Evolutionary conservation across 352 stramenopile species (phyloP).

Genomic region (Pilasporangium apinafurcum): DNA sequence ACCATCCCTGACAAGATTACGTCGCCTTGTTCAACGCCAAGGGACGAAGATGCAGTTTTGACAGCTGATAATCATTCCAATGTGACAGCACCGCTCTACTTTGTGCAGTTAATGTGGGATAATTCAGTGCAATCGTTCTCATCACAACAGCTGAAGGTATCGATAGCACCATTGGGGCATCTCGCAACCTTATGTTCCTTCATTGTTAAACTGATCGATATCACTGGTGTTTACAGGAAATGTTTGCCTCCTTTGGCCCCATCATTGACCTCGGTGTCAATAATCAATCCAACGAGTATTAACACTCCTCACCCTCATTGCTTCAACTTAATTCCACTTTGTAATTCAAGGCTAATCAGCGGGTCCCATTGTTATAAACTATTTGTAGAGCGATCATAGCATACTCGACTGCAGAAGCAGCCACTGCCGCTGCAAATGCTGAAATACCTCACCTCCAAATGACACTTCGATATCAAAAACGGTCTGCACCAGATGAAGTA

Average conservation of each 20-base stretch:
- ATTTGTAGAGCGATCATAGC: constrained; percentile 32
- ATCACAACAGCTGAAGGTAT: constrained; percentile 18
- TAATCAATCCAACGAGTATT: constrained; percentile 13
- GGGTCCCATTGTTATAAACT: too few relatives aligned
- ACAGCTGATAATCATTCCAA: neutral
- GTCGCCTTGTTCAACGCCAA: neutral
- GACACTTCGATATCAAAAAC: constrained; percentile 15
- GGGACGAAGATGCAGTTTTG: neutral
- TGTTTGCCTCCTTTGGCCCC: constrained; percentile 18
- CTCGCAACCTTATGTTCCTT: neutral
- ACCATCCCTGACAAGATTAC: constrained; percentile 15
- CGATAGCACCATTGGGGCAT: too few relatives aligned
- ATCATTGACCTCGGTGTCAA: constrained; percentile 20
- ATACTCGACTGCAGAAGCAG: constrained; percentile 11
- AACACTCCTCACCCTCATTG: neutral
- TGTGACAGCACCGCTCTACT: constrained; percentile 12
- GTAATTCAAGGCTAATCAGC: too few relatives aligned
- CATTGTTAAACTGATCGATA: neutral
- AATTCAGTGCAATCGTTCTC: constrained; percentile 6
- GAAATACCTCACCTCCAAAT: constrained; percentile 12
- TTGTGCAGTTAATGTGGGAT: constrained; percentile 35
- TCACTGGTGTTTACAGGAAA: constrained; percentile 9
- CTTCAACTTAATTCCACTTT: neutral
- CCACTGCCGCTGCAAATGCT: constrained; percentile 12
- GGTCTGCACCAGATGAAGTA: constrained; percentile 8